phyloP scores from a whole-genome alignment of 1,284 basidiomycete genomes.

The Pisolithus thermaeus region DNA sequence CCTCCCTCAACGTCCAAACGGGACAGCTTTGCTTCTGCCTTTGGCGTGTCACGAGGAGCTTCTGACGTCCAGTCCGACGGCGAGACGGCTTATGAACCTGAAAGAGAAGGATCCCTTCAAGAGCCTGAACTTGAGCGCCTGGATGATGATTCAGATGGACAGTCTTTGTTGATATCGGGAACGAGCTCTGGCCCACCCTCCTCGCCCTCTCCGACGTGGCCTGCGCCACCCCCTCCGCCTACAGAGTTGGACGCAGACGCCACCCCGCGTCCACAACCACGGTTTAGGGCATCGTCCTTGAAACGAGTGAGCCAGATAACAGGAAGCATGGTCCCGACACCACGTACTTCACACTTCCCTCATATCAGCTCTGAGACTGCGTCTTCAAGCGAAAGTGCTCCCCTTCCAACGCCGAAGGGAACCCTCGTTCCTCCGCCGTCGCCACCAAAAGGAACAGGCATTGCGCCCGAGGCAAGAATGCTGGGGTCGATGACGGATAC shows the following conservation, averaged over 20 bases:
- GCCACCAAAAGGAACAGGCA: neutral
- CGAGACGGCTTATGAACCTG: neutral
- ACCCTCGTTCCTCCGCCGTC: constrained; percentile 6
- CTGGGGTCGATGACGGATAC: constrained; percentile 32
- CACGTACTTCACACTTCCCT: constrained; percentile 19
- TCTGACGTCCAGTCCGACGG: neutral
- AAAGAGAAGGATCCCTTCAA: neutral
- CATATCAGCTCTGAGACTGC: constrained; percentile 6
- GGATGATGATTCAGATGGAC: neutral
- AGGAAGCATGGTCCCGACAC: constrained; percentile 9
- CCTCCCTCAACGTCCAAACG: constrained; percentile 8
- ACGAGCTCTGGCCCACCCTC: constrained; percentile 19
- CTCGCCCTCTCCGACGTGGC: constrained; percentile 23
- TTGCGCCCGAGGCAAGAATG: constrained; percentile 23
- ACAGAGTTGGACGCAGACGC: constrained; percentile 20
- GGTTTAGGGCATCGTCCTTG: constrained; percentile 26
- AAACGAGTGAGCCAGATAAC: constrained; percentile 21
- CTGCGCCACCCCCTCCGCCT: constrained; percentile 25
- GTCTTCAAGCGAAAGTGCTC: constrained; percentile 19
- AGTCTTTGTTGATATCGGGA: constrained; percentile 8
- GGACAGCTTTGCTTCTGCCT: constrained; percentile 9
- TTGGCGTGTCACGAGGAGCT: neutral
- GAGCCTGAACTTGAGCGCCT: neutral
- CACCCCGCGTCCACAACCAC: constrained; percentile 22
- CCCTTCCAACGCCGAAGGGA: constrained; percentile 15